A percentile compares a stretch with the other conserved stretches of the same genome.
These are phyloP conservation scores for Marchantia polymorpha DNA, from an alignment of 225 moss, liverwort and hornwort genomes.

Conservation along the genomic window DNA sequence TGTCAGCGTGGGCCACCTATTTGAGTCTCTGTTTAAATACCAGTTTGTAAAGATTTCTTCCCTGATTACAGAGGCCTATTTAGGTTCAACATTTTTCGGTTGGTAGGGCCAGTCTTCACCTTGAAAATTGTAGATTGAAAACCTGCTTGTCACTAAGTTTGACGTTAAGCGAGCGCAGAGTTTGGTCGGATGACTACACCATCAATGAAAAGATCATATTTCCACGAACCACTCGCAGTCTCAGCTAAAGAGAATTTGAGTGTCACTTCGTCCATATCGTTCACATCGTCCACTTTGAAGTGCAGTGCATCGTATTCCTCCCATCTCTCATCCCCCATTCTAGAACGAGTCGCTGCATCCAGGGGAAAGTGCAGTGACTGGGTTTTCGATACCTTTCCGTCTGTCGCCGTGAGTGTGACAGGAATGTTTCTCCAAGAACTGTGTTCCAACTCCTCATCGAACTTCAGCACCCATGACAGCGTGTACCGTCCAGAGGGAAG, in stretches of 20 bases:
- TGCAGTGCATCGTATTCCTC: not conserved
- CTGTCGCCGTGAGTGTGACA: not conserved
- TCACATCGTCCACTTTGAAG: not conserved
- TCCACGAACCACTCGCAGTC: not conserved
- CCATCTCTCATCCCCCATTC: not conserved
- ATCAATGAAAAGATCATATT: not conserved
- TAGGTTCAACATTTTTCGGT: no score
- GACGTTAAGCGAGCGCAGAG: not conserved
- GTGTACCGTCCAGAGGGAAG: constrained; percentile 23
- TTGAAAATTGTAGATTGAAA: no score
- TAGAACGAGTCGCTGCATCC: not conserved
- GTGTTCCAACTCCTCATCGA: not conserved
- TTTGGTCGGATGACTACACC: not conserved
- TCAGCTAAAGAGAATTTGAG: not conserved
- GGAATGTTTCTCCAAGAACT: not conserved
- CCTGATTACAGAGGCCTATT: not conserved
- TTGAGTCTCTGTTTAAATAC: not conserved
- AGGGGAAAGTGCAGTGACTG: not conserved
- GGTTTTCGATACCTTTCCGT: not conserved
- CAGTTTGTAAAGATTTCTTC: not conserved
- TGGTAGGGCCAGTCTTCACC: no score
- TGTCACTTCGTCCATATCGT: not conserved
- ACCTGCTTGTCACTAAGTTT: not conserved
- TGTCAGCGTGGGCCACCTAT: not conserved
- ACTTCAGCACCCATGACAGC: constrained; percentile 8